Evolutionary conservation across 2,329 filamentous ascomycete genomes (phyloP).

Genomic region (Aspergillus sp.): DNA sequence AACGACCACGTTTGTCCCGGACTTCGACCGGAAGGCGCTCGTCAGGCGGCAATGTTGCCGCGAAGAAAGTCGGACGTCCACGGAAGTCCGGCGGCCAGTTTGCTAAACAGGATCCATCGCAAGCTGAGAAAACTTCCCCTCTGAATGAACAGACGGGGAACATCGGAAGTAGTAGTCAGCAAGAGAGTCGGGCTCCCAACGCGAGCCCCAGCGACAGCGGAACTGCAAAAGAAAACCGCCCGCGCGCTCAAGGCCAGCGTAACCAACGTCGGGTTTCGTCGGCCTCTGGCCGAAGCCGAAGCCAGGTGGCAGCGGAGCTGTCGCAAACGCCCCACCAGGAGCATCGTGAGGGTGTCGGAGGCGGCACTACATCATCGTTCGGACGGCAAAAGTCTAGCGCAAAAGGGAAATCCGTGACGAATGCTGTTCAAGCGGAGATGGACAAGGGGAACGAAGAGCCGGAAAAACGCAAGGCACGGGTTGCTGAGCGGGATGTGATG

Average conservation of each 20-base stretch:
- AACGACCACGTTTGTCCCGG: constrained; percentile 29
- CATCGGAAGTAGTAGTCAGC: constrained; percentile 7
- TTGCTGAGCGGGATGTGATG: constrained; percentile 34
- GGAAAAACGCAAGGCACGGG: constrained; percentile 31
- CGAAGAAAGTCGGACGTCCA: constrained; percentile 25
- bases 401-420: not conserved
- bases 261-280: constrained; percentile 15
- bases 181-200: constrained; percentile 8
- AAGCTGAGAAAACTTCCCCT: constrained; percentile 14
- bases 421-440: constrained; percentile 5
- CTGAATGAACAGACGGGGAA: constrained; percentile 19
- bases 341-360: not conserved
- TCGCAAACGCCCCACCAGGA: not conserved
- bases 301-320: not conserved
- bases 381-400: not conserved
- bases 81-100: constrained; percentile 25
- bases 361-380: not conserved
- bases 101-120: constrained; percentile 8
- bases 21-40: constrained; percentile 5
- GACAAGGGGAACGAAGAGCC: constrained; percentile 7
- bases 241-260: constrained; percentile 14
- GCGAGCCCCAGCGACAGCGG: constrained; percentile 12
- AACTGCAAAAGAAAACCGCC: constrained; percentile 5
- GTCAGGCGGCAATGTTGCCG: constrained; percentile 8
- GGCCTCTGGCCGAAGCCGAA: not conserved